These are phyloP conservation scores for Ricinus communis DNA, from an alignment of 345 rosid genomes.

Conservation along the genomic window DNA sequence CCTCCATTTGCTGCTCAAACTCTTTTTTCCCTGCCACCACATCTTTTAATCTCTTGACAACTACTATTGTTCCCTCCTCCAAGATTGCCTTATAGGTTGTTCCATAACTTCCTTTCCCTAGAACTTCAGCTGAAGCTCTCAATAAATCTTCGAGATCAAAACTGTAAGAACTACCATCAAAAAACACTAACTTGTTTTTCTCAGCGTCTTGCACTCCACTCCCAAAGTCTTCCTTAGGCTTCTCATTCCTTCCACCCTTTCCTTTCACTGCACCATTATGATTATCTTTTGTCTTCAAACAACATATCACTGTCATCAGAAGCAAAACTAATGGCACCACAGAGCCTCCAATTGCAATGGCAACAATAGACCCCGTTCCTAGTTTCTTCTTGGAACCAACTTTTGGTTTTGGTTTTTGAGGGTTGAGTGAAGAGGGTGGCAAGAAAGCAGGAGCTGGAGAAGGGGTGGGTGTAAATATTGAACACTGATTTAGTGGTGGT, in stretches of 20 bases:
- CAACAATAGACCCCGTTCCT: slow-evolving; percentile 52
- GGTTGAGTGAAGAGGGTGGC: slow-evolving; percentile 24
- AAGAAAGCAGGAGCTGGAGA: slow-evolving; percentile 26
- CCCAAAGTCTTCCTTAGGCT: slow-evolving; percentile 76
- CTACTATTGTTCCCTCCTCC: slow-evolving; percentile 87
- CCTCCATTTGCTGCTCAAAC: slow-evolving; percentile 93
- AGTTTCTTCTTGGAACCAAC: slow-evolving; percentile 43
- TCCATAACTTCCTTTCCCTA: slow-evolving; percentile 94
- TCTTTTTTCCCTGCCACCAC: slow-evolving; percentile 75
- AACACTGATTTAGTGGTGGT: slow-evolving; percentile 58
- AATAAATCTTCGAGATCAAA: slow-evolving; percentile 90
- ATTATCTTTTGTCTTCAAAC: slow-evolving; percentile 50
- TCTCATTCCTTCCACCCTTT: slow-evolving; percentile 52
- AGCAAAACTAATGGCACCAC: slow-evolving; percentile 47
- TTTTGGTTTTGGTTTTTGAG: slow-evolving; percentile 28
- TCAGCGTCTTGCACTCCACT: slow-evolving; percentile 94
- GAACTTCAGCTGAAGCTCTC: slow-evolving; percentile 95
- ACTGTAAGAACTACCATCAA: slow-evolving; percentile 70
- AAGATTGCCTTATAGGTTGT: slow-evolving; percentile 88
- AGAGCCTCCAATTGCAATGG: slow-evolving; percentile 65
- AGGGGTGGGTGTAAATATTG: slow-evolving; percentile 39
- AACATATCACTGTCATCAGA: slow-evolving; percentile 47
- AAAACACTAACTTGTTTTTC: slow-evolving; percentile 95
- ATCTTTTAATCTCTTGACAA: slow-evolving; percentile 85
- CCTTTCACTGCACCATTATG: slow-evolving; percentile 42